Percentiles rank a stretch among this genome's conserved stretches.
Conservation (phyloP, 805 yeast species). For the Teunomyces funiuensis region DNA sequence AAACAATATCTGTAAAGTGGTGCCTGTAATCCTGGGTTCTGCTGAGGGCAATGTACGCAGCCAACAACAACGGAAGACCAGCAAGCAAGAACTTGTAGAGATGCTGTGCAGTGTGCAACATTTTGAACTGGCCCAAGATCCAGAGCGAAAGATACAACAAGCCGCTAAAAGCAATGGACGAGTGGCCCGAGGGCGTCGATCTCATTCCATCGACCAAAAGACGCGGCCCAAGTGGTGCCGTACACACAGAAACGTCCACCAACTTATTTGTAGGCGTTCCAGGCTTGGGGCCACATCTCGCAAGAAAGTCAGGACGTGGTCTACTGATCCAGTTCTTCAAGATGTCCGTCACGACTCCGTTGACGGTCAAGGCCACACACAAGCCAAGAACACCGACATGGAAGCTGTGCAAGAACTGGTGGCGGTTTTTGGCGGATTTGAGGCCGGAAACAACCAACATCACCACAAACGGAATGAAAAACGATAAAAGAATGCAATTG, state of each 20-base stretch:
- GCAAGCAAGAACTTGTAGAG: conserved; percentile 19
- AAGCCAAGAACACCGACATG: conserved; percentile 34
- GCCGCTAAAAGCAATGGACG: conserved; percentile 36
- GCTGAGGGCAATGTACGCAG: conserved; percentile 30
- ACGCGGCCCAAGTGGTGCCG: conserved; percentile 30
- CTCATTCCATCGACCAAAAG: conserved; percentile 37
- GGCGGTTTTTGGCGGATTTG: conserved; percentile 3
- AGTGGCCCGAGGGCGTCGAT: conserved; percentile 43
- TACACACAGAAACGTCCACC: conserved; percentile 33
- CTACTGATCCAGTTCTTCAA: conserved; percentile 34
- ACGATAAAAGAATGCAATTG: conserved; percentile 28
- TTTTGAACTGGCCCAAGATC: conserved; percentile 29
- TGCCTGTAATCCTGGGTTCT: conserved; percentile 39
- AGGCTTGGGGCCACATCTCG: conserved; percentile 30
- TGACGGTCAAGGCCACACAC: conserved; percentile 24
- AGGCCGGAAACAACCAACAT: conserved; percentile 10
- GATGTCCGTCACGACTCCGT: conserved; percentile 37
- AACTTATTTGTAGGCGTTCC: conserved; percentile 20
- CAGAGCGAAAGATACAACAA: conserved; percentile 33
- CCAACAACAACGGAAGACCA: conserved; percentile 24
- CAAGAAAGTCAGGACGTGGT: conserved; percentile 37
- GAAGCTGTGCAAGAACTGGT: conserved; percentile 20
- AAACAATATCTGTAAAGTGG: conserved; percentile 31
- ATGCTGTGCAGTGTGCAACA: conserved; percentile 15
- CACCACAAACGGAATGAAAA: conserved; percentile 27